phyloP scores from a whole-genome alignment of 345 rosid species.

The Gossypium rotundifolium region DNA sequence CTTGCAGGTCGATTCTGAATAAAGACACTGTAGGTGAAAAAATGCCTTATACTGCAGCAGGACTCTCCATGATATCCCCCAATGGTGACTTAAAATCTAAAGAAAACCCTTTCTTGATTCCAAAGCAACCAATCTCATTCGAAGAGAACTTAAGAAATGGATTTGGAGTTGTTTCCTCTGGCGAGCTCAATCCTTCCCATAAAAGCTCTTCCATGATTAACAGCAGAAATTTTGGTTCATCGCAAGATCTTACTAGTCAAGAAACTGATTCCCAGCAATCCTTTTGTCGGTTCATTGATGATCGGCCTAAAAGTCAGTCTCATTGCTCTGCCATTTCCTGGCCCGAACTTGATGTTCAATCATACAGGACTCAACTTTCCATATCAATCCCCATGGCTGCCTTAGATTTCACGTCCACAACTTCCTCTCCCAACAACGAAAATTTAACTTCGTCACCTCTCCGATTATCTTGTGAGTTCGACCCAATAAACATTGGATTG shows the following conservation, averaged over 20 bases:
- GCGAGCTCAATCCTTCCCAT: slow-evolving; percentile 37
- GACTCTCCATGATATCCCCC: slow-evolving; percentile 28
- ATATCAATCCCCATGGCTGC: slow-evolving; percentile 46
- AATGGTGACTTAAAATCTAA: slow-evolving; percentile 24
- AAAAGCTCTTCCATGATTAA: slow-evolving; percentile 29
- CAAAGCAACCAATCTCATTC: slow-evolving; percentile 27
- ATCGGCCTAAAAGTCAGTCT: slow-evolving; percentile 42
- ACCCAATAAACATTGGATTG: slow-evolving; percentile 45
- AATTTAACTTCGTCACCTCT: slow-evolving; percentile 37
- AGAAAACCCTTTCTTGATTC: slow-evolving; percentile 29
- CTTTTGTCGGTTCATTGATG: slow-evolving; percentile 51
- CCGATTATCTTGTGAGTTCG: slow-evolving; percentile 34
- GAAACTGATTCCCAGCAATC: slow-evolving; percentile 38
- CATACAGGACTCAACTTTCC: slow-evolving; percentile 55
- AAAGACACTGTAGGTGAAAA: slow-evolving; percentile 28
- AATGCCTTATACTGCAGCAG: slow-evolving; percentile 22
- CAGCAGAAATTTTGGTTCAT: slow-evolving; percentile 34
- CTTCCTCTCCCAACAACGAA: slow-evolving; percentile 45
- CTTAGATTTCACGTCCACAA: slow-evolving; percentile 44
- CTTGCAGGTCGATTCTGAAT: slow-evolving; percentile 37
- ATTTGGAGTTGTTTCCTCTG: slow-evolving; percentile 39
- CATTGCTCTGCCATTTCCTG: slow-evolving; percentile 35
- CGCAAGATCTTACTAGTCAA: slow-evolving; percentile 29
- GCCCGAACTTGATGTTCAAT: slow-evolving; percentile 39
- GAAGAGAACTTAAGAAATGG: slow-evolving; percentile 23